phyloP scores from a whole-genome alignment of 2,329 filamentous ascomycete species.

The Periconia macrospinosa region DNA sequence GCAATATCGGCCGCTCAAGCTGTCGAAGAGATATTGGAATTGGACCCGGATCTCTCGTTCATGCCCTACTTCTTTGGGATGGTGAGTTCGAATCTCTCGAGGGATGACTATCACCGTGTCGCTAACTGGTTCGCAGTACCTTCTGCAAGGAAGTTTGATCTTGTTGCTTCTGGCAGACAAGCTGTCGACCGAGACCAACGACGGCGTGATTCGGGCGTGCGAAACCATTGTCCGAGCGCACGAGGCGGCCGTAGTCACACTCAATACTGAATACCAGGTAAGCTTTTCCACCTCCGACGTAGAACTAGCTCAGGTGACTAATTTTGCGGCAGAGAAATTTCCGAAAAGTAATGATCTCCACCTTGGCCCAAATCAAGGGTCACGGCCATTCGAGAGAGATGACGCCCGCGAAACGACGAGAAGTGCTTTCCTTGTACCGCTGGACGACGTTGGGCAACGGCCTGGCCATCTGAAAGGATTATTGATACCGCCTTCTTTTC shows the following conservation, averaged over 20 bases:
- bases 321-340: slow-evolving; percentile 52
- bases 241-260: slow-evolving; percentile 92
- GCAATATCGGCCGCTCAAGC: slow-evolving; percentile 88
- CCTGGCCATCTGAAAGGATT: slow-evolving; percentile 7
- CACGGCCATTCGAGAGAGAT: slow-evolving; percentile 40
- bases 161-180: slow-evolving; percentile 88
- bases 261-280: slow-evolving; percentile 93
- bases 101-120: neutral
- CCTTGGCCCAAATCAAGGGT: slow-evolving; percentile 41
- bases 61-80: slow-evolving; percentile 98
- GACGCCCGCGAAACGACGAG: slow-evolving; percentile 46
- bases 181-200: slow-evolving; percentile 78
- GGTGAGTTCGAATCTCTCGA: slow-evolving; percentile 39
- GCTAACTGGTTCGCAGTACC: slow-evolving; percentile 53
- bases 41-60: slow-evolving; percentile 87
- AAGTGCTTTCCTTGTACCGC: slow-evolving; percentile 56
- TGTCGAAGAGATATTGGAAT: slow-evolving; percentile 81
- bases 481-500: too few relatives aligned
- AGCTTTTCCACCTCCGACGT: neutral
- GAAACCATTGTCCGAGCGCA: slow-evolving; percentile 92
- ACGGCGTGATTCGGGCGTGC: slow-evolving; percentile 82
- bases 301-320: slow-evolving; percentile 2
- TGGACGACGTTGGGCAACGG: slow-evolving; percentile 51
- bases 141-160: slow-evolving; percentile 86
- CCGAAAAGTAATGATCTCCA: slow-evolving; percentile 55